Percentiles rank a stretch among this genome's conserved stretches.
These are phyloP conservation scores for Usnea hakonensis DNA, from an alignment of 495 filamentous ascomycete species.

Conservation along the genomic window DNA sequence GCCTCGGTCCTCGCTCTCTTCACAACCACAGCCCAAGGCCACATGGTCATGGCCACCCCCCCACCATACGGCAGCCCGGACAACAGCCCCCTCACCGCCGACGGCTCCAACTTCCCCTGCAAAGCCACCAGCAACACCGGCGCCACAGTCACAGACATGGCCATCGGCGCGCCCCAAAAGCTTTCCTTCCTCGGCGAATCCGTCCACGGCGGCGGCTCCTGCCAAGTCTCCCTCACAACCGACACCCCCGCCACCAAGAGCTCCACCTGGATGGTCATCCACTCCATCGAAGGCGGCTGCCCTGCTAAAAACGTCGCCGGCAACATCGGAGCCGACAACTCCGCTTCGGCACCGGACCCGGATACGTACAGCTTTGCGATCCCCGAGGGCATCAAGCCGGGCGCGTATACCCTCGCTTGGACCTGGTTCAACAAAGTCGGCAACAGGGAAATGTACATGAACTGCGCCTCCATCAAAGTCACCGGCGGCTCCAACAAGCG, in stretches of 20 bases:
- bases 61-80: constrained; percentile 54
- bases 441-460: constrained; percentile 56
- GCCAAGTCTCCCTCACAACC: constrained; percentile 38
- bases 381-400: constrained; percentile 49
- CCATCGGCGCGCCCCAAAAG: constrained; percentile 7
- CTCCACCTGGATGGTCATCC: constrained; percentile 32
- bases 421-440: constrained; percentile 51
- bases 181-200: constrained; percentile 20
- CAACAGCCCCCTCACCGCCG: constrained; percentile 52
- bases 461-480: constrained; percentile 48
- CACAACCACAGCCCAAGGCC: constrained; percentile 46
- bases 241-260: constrained; percentile 34
- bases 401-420: constrained; percentile 47
- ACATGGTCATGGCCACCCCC: constrained; percentile 66
- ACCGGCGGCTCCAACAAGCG: constrained; percentile 36
- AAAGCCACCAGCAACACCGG: constrained; percentile 33
- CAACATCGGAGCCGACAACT: constrained; percentile 30
- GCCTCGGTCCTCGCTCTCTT: constrained; percentile 39
- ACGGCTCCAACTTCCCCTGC: constrained; percentile 73
- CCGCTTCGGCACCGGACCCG: constrained; percentile 8
- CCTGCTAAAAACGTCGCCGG: constrained; percentile 27
- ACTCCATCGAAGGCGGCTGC: constrained; percentile 37
- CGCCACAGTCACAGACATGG: constrained; percentile 4
- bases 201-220: constrained; percentile 31
- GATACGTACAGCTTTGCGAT: constrained; percentile 54